A percentile compares a stretch with the other conserved stretches of the same genome.
These are phyloP conservation scores for Chrysosporium queenslandicum DNA, from an alignment of 2,329 filamentous ascomycete species.

Conservation along the genomic window DNA sequence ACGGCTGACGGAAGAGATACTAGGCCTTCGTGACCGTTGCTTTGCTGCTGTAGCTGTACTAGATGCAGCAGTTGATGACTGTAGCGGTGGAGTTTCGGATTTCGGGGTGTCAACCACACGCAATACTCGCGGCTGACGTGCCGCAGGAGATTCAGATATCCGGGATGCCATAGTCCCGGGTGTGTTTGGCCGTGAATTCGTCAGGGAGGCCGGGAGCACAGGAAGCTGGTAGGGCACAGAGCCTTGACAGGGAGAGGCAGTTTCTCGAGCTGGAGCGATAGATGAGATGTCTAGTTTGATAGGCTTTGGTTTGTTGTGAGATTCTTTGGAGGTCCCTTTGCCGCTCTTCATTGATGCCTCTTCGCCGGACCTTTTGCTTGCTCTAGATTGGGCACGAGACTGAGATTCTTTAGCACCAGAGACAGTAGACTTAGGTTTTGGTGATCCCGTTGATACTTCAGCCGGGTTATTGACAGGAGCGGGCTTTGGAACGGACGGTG, in stretches of 20 bases:
- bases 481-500: slow-evolving; percentile 19
- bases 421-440: slow-evolving; percentile 26
- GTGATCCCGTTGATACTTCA: slow-evolving; percentile 36
- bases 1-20: slow-evolving; percentile 47
- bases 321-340: slow-evolving; percentile 2
- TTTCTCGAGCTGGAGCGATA: slow-evolving; percentile 14
- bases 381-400: slow-evolving; percentile 12
- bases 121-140: slow-evolving; percentile 43
- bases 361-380: background rate
- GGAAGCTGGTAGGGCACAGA: slow-evolving; percentile 6
- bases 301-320: slow-evolving; percentile 24
- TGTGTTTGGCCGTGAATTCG: slow-evolving; percentile 42
- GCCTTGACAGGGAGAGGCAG: background rate
- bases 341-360: background rate
- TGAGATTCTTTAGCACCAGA: slow-evolving; percentile 18
- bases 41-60: slow-evolving; percentile 26
- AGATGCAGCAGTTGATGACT: slow-evolving; percentile 26
- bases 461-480: slow-evolving; percentile 25
- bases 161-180: slow-evolving; percentile 33
- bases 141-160: slow-evolving; percentile 30
- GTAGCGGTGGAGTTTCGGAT: slow-evolving; percentile 33
- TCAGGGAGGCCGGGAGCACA: slow-evolving; percentile 21
- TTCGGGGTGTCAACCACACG: slow-evolving; percentile 49
- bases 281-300: slow-evolving; percentile 29
- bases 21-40: slow-evolving; percentile 29